These are phyloP conservation scores for Pleurotus eryngii DNA, from an alignment of 768 basidiomycete species.

Conservation along the genomic window DNA sequence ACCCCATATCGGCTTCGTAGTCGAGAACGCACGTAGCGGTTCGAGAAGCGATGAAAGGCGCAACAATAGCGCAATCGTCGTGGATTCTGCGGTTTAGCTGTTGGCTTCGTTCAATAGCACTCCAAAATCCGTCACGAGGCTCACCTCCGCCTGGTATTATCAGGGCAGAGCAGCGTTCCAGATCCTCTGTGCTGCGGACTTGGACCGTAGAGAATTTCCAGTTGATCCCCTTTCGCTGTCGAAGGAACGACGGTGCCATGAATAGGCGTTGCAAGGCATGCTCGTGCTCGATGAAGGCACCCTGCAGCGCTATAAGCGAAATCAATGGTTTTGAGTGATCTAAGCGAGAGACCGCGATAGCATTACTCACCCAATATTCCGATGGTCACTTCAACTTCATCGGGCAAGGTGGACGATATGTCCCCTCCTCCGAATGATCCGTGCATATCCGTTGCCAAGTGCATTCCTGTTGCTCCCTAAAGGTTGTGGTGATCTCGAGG, in stretches of 20 bases:
- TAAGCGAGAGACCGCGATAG: neutral
- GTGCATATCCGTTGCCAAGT: neutral
- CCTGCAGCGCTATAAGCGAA: slow-evolving; percentile 71
- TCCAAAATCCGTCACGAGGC: slow-evolving; percentile 13
- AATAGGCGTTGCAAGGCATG: slow-evolving; percentile 58
- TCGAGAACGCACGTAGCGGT: slow-evolving; percentile 74
- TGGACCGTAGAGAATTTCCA: slow-evolving; percentile 44
- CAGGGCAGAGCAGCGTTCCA: slow-evolving; percentile 74
- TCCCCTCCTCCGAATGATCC: slow-evolving; percentile 3
- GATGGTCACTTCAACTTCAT: neutral
- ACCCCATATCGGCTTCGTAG: slow-evolving; percentile 82
- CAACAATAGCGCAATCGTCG: slow-evolving; percentile 82
- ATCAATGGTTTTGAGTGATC: neutral
- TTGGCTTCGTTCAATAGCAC: neutral
- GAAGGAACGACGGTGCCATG: slow-evolving; percentile 16
- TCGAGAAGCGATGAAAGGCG: slow-evolving; percentile 72
- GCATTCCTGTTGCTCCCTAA: neutral
- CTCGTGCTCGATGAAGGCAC: slow-evolving; percentile 89
- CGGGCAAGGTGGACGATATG: neutral
- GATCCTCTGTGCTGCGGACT: slow-evolving; percentile 75
- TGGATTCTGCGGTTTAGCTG: slow-evolving; percentile 60
- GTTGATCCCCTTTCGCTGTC: neutral
- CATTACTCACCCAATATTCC: neutral
- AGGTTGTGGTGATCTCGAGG: no score
- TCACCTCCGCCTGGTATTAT: slow-evolving; percentile 91